Evolutionary conservation across 768 basidiomycete species (phyloP), one percentile per base, ranked within the genome.

Genomic region (Russula vinacea): DNA sequence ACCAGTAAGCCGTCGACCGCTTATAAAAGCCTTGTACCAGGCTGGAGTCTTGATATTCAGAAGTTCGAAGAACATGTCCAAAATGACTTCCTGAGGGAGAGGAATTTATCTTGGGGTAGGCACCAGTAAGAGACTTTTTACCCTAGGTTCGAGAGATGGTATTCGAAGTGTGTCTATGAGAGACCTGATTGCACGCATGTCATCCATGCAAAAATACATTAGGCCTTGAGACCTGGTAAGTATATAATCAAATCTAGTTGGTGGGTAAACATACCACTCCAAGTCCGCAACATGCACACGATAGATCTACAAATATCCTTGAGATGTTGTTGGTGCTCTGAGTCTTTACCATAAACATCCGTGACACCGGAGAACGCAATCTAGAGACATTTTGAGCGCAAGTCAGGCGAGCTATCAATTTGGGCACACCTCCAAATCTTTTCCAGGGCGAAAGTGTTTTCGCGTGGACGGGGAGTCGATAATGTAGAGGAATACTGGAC

Each of bases 61-160:
- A 19, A 95, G 80, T 65, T 92, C 90, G 70, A 98, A 98, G 70
- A 98, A 90, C 84, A 97, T 89, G 69, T 98, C 93, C 58, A 98
- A 78, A 40, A 98, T 80, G 35, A 94, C 84, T 78, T 98, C 96
- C 95, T 97, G 69, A 45, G 19, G 49, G 5, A 3, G 64, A 22
- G 6, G 35, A 62, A 11, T 66, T 56, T 49, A 45, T 24, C 35
- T 45, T 13, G 22, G 26, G 54, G 6, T 16, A 29, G 32, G 32
- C 56, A 33, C 10, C 6, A 8, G 29, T n/a, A 17, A 42, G 24
- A 42, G 39, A 9, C 10, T 9, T 3, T 85, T 67, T 73, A 94
- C 95, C 73, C 94, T 80, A 54, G 90, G 88, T 53, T 92, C 88
- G 32, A 92, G 79, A 2, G 90, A 92, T 1, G 96, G 94, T 75